These are phyloP conservation scores for Parasarocladium wereldwijsianum DNA, from an alignment of 2,329 filamentous ascomycete genomes.

Conservation along the genomic window DNA sequence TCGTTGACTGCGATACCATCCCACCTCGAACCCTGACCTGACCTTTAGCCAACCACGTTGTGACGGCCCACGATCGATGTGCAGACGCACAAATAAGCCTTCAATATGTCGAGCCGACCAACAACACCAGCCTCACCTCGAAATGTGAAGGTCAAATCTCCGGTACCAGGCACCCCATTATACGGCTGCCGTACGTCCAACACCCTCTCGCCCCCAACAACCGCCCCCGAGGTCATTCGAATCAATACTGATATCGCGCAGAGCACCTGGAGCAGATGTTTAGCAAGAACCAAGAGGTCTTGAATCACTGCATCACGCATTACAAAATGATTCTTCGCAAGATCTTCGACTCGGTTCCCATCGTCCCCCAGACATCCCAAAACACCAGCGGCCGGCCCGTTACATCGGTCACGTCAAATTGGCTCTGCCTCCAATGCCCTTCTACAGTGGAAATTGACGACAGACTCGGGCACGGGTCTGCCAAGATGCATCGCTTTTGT, in stretches of 20 bases:
- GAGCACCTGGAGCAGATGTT: slow-evolving; percentile 61
- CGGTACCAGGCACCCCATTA: slow-evolving; percentile 41
- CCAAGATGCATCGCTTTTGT: slow-evolving; percentile 65
- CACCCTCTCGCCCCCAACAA: slow-evolving; percentile 1
- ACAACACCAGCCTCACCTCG: slow-evolving; percentile 39
- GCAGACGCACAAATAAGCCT: too few relatives aligned
- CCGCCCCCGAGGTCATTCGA: slow-evolving; percentile 4
- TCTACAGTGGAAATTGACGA: slow-evolving; percentile 52
- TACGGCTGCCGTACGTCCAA: slow-evolving; percentile 46
- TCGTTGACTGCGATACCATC: too few relatives aligned
- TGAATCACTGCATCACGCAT: slow-evolving; percentile 53
- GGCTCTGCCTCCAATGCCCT: slow-evolving; percentile 60
- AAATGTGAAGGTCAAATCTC: slow-evolving; percentile 44
- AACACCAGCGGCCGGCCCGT: slow-evolving; percentile 38
- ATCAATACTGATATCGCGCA: slow-evolving; percentile 22
- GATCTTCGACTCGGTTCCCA: slow-evolving; percentile 52
- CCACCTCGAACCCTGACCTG: too few relatives aligned
- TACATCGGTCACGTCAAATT: slow-evolving; percentile 52
- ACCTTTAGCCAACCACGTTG: too few relatives aligned
- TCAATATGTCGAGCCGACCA: slow-evolving; percentile 29
- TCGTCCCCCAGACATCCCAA: slow-evolving; percentile 52
- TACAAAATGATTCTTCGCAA: slow-evolving; percentile 59
- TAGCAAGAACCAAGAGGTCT: slow-evolving; percentile 43
- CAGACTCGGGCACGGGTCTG: slow-evolving; percentile 49
- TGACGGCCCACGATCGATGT: too few relatives aligned